A percentile compares a stretch with the other conserved stretches of the same genome.
These are phyloP conservation scores for Antrodiella citrinella DNA, from an alignment of 768 basidiomycete genomes.

Conservation along the genomic window DNA sequence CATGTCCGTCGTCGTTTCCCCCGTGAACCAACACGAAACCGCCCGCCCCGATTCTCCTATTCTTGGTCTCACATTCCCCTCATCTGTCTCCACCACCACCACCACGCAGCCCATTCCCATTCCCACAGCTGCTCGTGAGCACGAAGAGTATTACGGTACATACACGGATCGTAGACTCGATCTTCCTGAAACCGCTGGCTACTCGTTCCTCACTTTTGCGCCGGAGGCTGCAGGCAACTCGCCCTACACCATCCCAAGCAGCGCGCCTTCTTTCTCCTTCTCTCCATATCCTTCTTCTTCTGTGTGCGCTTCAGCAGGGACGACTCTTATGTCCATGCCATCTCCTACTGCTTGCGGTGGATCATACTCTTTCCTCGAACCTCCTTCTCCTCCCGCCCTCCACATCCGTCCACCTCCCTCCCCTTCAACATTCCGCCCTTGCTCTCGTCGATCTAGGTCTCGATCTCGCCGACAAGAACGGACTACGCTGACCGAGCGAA, in stretches of 20 bases:
- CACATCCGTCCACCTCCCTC: conserved; percentile 11
- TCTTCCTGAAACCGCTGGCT: not conserved
- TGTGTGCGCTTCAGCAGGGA: not conserved
- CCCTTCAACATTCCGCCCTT: not conserved
- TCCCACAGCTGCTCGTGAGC: not conserved
- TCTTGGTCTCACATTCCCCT: conserved; percentile 16
- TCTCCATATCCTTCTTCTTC: not conserved
- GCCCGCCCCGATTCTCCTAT: conserved; percentile 20
- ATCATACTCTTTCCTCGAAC: conserved; percentile 8
- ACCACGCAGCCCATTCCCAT: conserved; percentile 1
- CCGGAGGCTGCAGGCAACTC: not conserved
- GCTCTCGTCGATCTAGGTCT: not conserved
- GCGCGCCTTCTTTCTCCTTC: not conserved
- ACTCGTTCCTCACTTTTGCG: not conserved
- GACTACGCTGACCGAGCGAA: not conserved
- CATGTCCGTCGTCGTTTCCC: conserved; percentile 11
- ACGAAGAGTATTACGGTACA: not conserved
- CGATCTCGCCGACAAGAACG: not conserved
- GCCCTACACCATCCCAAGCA: not conserved
- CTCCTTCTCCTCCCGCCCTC: conserved; percentile 11
- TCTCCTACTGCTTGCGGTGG: not conserved
- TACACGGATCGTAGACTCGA: not conserved
- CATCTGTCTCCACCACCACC: conserved; percentile 6
- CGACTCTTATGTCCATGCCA: not conserved
- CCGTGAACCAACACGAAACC: conserved; percentile 1